Base-by-base conservation (phyloP, 1,284 basidiomycete genomes). In the Thecaphora frezii region DNA sequence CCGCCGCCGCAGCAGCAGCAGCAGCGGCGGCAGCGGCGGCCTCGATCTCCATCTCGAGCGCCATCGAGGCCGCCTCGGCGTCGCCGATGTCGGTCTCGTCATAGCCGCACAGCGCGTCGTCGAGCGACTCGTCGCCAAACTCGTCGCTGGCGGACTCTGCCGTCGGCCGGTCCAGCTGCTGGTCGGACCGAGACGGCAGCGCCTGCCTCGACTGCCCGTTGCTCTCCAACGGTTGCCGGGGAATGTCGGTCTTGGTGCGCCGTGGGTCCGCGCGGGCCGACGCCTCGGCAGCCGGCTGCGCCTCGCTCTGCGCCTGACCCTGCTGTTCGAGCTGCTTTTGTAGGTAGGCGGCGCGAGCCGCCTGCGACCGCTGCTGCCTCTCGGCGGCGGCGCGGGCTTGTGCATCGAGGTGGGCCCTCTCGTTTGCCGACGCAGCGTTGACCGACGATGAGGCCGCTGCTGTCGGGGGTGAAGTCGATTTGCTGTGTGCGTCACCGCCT, bases 1-100 rank as follows among this genome's bases (percentile, higher is more conserved):
- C 37, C 9, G 40, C 52, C 1, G 33, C 33, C 8, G 28, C 28
- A 30, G 28, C 28, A 30, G 8, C 28, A 30, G 28, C 28, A 40
- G 21, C 23, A 18, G 40, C 19, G 7, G 5, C 19, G 19, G 23
- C 19, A 41, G 40, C 40, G 14, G 39, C 49, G 16, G 49, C 30
- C 21, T 58, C 53, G 24, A 61, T 61, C 48, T 67, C 56, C 56
- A 67, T 54, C 46, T 67, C 59, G 43, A 62, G 48, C 38, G 56
- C 59, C 23, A 51, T 57, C 19, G 53, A 54, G 1, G 56, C 59
- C 1, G 56, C 64, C 40, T 66, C 64, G 3, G 64, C 58, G 16
- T 62, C 64, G 40, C 45, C 56, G 47, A 53, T 46, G 26, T 55
- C 53, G 1, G 59, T 54, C 23, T 67, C 65, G 42, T 67, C 65